These are phyloP conservation scores for Drechslera avenae DNA, from an alignment of 2,329 filamentous ascomycete genomes.

Conservation along the genomic window DNA sequence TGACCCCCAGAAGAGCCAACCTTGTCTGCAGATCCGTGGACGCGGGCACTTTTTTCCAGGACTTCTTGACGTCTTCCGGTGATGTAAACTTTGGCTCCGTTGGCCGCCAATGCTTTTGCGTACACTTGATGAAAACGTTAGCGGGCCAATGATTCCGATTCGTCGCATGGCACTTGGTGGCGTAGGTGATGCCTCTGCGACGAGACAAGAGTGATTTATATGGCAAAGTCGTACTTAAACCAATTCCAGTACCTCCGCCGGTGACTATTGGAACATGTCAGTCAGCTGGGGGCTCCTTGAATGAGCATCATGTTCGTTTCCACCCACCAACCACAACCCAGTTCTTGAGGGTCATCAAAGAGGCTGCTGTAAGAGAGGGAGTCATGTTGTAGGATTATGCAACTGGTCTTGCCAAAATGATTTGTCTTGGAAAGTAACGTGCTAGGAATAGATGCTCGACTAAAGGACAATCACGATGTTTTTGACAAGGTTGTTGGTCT, in stretches of 20 bases:
- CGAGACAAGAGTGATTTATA: neutral
- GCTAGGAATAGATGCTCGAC: too few relatives aligned
- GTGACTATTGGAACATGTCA: neutral
- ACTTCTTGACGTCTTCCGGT: slow-evolving; percentile 2
- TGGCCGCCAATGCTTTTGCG: neutral
- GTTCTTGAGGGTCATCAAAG: neutral
- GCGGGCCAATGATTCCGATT: neutral
- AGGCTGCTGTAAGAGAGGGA: neutral
- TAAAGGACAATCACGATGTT: too few relatives aligned
- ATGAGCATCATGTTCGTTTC: neutral
- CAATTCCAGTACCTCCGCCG: neutral
- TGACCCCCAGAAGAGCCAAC: neutral
- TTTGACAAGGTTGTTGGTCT: too few relatives aligned
- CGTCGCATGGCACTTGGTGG: neutral
- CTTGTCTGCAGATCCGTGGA: slow-evolving; percentile 1
- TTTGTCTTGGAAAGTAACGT: too few relatives aligned
- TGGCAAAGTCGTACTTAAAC: neutral
- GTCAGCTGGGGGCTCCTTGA: neutral
- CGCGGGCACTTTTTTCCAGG: neutral
- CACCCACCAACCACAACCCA: neutral
- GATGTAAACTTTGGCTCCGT: slow-evolving; percentile 1
- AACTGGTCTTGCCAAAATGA: too few relatives aligned
- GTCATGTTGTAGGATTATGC: neutral
- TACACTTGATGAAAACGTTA: neutral
- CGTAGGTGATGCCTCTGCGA: neutral